Evolutionary conservation across 2,329 filamentous ascomycete species (phyloP).

Genomic region (Seiridium unicorne): DNA sequence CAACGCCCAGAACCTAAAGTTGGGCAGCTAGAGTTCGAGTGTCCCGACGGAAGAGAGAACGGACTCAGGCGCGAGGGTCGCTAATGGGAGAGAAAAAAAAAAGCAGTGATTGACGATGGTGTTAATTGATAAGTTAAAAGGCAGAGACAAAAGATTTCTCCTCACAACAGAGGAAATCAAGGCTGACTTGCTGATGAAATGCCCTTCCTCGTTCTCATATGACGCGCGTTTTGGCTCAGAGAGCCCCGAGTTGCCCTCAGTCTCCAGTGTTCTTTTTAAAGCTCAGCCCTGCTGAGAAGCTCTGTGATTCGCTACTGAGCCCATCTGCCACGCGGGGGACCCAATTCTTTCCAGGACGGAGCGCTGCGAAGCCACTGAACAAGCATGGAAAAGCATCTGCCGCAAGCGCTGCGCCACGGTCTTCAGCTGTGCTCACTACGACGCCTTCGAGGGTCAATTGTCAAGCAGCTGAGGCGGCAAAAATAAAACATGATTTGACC

Average conservation of each 20-base stretch:
- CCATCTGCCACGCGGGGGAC: background rate
- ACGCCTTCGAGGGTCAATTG: background rate
- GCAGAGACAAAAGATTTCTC: too few species aligned
- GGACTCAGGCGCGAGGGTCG: too few species aligned
- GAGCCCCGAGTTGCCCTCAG: background rate
- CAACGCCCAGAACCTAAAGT: background rate
- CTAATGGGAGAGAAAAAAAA: too few species aligned
- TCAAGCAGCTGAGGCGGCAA: background rate
- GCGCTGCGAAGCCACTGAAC: conserved; percentile 4
- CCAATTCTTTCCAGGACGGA: background rate
- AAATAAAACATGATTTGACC: background rate
- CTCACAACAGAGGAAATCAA: background rate
- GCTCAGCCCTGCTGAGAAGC: conserved; percentile 10
- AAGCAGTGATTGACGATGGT: too few species aligned
- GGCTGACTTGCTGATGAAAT: conserved; percentile 1
- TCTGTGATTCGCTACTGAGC: background rate
- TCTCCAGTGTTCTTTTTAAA: conserved; percentile 11
- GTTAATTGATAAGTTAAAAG: too few species aligned
- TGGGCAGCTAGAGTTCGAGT: too few species aligned
- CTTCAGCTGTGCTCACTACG: background rate
- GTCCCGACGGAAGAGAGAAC: too few species aligned
- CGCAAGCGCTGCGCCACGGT: conserved; percentile 3
- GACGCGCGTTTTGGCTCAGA: conserved; percentile 13
- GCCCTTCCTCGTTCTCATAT: background rate
- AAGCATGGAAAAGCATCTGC: background rate